Percentiles rank a stretch among this genome's conserved stretches.
These are phyloP conservation scores for Suillus alpinus DNA, from an alignment of 768 basidiomycete species.

Conservation along the genomic window DNA sequence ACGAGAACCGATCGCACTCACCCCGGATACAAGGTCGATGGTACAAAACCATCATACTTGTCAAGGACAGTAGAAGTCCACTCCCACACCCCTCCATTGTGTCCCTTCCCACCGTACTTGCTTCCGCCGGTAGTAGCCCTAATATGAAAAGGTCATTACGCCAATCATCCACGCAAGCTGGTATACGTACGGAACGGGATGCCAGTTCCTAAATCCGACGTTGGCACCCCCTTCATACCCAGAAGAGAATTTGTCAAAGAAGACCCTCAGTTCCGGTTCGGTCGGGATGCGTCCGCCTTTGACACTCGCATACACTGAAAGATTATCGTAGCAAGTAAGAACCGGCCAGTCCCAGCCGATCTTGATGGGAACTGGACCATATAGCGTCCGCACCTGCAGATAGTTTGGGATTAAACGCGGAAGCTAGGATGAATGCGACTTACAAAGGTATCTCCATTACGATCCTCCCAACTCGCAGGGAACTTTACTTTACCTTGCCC, in stretches of 20 bases:
- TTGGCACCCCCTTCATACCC: constrained; percentile 81
- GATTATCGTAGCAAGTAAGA: constrained; percentile 70
- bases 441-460: constrained; percentile 50
- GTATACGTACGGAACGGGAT: constrained; percentile 77
- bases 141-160: neutral
- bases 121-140: constrained; percentile 69
- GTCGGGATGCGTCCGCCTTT: constrained; percentile 95
- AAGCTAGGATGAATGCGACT: constrained; percentile 12
- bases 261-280: constrained; percentile 80
- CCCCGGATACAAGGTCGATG: constrained; percentile 85
- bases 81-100: constrained; percentile 98
- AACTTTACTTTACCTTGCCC: constrained; percentile 46
- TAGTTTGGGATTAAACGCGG: neutral
- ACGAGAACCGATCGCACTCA: constrained; percentile 30
- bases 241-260: constrained; percentile 70
- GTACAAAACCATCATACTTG: constrained; percentile 68
- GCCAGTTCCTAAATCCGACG: constrained; percentile 89
- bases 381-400: constrained; percentile 74
- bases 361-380: constrained; percentile 78
- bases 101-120: constrained; percentile 52
- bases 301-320: constrained; percentile 76
- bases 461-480: constrained; percentile 74
- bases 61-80: constrained; percentile 88
- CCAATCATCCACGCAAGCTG: neutral
- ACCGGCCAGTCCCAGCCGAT: constrained; percentile 86